phyloP scores from a whole-genome alignment of 2,329 filamentous ascomycete genomes.

The Ceratocystis harringtonii region DNA sequence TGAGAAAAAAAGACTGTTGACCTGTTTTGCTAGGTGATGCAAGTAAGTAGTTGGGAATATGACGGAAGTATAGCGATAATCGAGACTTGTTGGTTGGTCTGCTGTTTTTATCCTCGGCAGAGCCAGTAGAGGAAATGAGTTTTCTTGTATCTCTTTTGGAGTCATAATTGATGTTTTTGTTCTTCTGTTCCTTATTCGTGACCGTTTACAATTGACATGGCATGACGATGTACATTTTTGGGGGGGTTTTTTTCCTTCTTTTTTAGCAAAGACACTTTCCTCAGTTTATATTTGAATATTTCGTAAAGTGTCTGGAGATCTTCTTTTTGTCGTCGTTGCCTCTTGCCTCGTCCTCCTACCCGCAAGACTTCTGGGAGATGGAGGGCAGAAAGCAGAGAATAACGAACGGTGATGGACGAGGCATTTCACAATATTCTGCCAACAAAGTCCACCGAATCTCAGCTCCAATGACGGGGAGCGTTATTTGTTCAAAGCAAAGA shows the following conservation, averaged over 20 bases:
- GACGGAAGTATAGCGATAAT: background rate
- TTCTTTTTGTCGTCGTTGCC: background rate
- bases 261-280: background rate
- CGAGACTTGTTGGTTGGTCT: background rate
- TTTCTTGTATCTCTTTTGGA: background rate
- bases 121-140: too few relatives aligned
- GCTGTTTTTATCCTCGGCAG: background rate
- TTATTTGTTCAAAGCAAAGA: constrained; percentile 1
- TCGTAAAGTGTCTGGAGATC: constrained; percentile 1
- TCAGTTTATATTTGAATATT: background rate
- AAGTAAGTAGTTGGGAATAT: background rate
- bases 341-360: background rate
- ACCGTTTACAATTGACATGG: too few relatives aligned
- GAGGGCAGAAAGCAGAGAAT: background rate
- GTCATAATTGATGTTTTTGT: background rate
- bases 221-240: background rate
- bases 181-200: too few relatives aligned
- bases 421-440: constrained; percentile 54
- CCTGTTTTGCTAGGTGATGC: background rate
- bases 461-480: constrained; percentile 18
- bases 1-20: too few relatives aligned
- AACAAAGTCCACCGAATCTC: constrained; percentile 20
- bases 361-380: background rate
- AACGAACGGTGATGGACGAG: background rate
- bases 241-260: background rate